A percentile compares a stretch with the other conserved stretches of the same genome.
Conservation (phyloP, 768 basidiomycete species). For the Nevesoporus exiguus region DNA sequence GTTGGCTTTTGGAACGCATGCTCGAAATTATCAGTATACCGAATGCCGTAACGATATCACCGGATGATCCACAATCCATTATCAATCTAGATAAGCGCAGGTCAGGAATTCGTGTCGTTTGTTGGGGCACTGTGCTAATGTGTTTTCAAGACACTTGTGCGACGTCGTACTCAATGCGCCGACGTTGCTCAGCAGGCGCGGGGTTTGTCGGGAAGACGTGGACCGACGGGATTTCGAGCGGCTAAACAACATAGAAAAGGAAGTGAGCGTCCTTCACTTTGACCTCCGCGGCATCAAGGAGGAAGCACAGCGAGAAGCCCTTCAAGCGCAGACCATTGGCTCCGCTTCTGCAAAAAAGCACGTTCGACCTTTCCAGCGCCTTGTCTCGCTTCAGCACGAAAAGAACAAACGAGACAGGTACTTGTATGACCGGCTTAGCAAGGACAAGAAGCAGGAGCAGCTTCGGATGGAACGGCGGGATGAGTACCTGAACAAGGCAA, state of each 20-base stretch:
- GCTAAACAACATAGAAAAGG: conserved; percentile 71
- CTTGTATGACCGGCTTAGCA: conserved; percentile 63
- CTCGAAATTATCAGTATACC: conserved; percentile 74
- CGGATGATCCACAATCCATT: conserved; percentile 54
- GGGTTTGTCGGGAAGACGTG: conserved; percentile 49
- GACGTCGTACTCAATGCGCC: conserved; percentile 58
- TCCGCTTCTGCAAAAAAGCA: conserved; percentile 50
- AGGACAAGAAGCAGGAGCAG: conserved; percentile 77
- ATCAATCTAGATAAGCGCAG: conserved; percentile 83
- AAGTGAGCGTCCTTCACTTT: conserved; percentile 57
- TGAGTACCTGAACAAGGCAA: conserved; percentile 70
- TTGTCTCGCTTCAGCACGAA: conserved; percentile 67
- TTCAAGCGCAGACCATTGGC: conserved; percentile 40
- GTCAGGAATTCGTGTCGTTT: conserved; percentile 40
- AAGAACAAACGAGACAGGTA: conserved; percentile 77
- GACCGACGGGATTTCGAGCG: conserved; percentile 72
- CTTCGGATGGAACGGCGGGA: conserved; percentile 68
- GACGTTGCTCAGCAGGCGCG: conserved; percentile 40
- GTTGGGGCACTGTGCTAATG: conserved; percentile 11
- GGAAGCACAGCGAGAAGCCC: conserved; percentile 65
- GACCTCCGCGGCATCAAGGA: conserved; percentile 74
- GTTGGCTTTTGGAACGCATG: conserved; percentile 80
- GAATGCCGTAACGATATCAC: conserved; percentile 56
- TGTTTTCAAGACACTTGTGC: conserved; percentile 54
- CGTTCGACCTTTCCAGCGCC: conserved; percentile 62